Conservation (phyloP, 805 yeast genomes). For the Saturnispora quitensis region DNA sequence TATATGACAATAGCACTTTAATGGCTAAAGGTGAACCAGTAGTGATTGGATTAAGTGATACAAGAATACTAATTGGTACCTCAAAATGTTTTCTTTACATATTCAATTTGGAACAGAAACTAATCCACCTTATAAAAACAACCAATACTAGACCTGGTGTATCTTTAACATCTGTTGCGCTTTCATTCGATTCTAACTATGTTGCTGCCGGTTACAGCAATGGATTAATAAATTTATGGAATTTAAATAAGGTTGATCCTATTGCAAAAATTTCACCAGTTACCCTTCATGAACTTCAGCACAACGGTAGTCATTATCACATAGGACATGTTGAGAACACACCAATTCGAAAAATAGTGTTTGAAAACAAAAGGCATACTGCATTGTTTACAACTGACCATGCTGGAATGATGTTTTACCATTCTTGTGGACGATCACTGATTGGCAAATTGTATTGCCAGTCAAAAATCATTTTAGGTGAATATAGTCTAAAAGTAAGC, state of each 20-base stretch:
- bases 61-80: constrained; percentile 58
- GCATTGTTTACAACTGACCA: constrained; percentile 47
- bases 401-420: constrained; percentile 51
- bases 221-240: constrained; percentile 69
- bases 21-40: constrained; percentile 43
- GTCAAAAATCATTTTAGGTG: constrained; percentile 46
- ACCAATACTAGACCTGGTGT: constrained; percentile 31
- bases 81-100: constrained; percentile 52
- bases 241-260: constrained; percentile 31
- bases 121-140: constrained; percentile 35
- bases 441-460: constrained; percentile 42
- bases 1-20: constrained; percentile 15
- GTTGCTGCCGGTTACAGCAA: constrained; percentile 58
- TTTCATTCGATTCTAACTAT: constrained; percentile 62
- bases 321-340: constrained; percentile 30
- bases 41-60: constrained; percentile 33
- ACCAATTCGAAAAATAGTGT: constrained; percentile 36
- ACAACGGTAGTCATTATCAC: constrained; percentile 15
- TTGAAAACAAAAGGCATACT: constrained; percentile 45
- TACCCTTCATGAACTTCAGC: constrained; percentile 16
- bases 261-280: constrained; percentile 25
- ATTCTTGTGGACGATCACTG: constrained; percentile 52
- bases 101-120: constrained; percentile 59
- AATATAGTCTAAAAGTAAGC: constrained; percentile 20
- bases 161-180: constrained; percentile 42